Evolutionary conservation across 345 rosid genomes (phyloP), one percentile per base, ranked within the genome.

Genomic region (Dovyalis caffra): DNA sequence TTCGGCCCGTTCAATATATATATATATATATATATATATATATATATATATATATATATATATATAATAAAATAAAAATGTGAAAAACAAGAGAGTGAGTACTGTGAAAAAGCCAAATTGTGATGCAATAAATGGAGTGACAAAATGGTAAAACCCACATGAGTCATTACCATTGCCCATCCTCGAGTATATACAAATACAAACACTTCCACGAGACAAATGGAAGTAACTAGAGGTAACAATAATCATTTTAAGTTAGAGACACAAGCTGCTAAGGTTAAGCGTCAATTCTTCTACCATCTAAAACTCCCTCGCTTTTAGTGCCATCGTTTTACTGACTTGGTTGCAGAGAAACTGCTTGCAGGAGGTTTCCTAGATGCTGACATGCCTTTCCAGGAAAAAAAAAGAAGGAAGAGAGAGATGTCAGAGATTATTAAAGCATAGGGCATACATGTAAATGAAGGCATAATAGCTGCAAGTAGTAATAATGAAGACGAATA

Each of bases 281-380:
- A 34, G 14, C 31, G 65, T 65, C 72, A 56, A 62, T 73, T 51
- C 33, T 38, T 60, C 57, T 62, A 31, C 72, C 32, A 26, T 71
- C 76, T 11, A 8, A 25, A n/a, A 53, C 29, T 23, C 15, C 29
- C 71, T n/a, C 16, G 34, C 53, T 4, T 70, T 71, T 53, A 68
- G 7, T 72, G 81, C 88, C 90, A 76, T 63, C 79, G 66, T 66
- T 80, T 84, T 23, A 71, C n/a, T 34, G 76, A 63, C 81, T 69
- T 87, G 29, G 76, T 63, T 5, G 83, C 79, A 10, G 86, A 83
- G 72, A 81, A 78, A 73, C 74, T 80, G 63, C 77, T 71, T 6
- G 38, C 15, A 10, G 83, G 58, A 3, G 65, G 32, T 78, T 83
- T 86, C 76, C 77, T 76, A 34, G 86, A 37, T 65, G 82, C 90